Evolutionary conservation across 805 yeast species (phyloP).

Genomic region (Cephaloascus fragrans): DNA sequence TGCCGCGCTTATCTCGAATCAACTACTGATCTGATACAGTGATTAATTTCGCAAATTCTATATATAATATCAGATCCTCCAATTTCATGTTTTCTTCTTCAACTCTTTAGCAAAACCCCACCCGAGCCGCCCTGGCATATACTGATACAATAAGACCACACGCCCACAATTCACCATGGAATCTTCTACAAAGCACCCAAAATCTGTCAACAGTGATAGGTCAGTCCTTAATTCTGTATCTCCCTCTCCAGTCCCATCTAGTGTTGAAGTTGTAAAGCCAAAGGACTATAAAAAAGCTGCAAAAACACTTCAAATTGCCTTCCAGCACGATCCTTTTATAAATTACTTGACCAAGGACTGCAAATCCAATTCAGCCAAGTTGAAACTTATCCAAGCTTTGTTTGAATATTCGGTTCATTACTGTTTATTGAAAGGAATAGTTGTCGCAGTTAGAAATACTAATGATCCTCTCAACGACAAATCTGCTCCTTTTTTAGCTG

Average conservation of each 20-base stretch:
- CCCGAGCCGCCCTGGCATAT: no score
- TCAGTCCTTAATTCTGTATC: not conserved
- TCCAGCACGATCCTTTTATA: conserved; percentile 45
- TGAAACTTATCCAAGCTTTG: conserved; percentile 35
- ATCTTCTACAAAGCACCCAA: conserved; percentile 5
- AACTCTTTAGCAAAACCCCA: no score
- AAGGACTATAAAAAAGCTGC: conserved; percentile 46
- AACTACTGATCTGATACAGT: no score
- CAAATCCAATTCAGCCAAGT: conserved; percentile 20
- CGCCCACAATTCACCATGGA: conserved; percentile 1
- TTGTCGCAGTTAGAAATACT: conserved; percentile 41
- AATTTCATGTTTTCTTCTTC: no score
- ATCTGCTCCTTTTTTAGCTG: conserved; percentile 39
- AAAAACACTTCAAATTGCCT: conserved; percentile 40
- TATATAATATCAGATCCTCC: no score
- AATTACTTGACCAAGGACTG: conserved; percentile 37
- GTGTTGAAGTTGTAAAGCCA: not conserved
- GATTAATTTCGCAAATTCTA: no score
- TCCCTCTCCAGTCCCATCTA: not conserved
- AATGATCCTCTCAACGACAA: conserved; percentile 25
- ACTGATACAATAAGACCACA: no score
- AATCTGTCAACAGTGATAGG: conserved; percentile 3
- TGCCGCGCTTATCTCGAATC: no score
- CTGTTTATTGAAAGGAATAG: conserved; percentile 37
- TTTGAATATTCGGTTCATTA: conserved; percentile 47